Evolutionary conservation across 257 asterid genomes (phyloP).

Genomic region (Rhazya stricta): DNA sequence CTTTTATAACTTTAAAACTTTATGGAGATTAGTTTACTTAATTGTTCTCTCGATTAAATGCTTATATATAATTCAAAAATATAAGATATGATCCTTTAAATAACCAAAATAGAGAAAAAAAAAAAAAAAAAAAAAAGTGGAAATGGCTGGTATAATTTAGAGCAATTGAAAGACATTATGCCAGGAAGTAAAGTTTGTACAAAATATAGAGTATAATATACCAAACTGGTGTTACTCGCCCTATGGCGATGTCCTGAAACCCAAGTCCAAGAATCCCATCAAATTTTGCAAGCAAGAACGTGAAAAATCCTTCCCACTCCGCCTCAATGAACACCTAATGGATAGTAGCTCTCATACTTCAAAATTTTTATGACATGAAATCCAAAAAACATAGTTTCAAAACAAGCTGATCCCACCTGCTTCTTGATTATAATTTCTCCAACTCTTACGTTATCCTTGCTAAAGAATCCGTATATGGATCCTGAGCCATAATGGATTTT

Average conservation of each 20-base stretch:
- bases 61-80: too few species aligned
- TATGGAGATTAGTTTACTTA: too few species aligned
- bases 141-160: too few species aligned
- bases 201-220: constrained; percentile 9
- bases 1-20: too few species aligned
- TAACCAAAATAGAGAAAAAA: too few species aligned
- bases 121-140: not conserved
- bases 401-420: constrained; percentile 20
- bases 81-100: too few species aligned
- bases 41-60: too few species aligned
- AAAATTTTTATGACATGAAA: not conserved
- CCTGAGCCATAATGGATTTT: constrained; percentile 32
- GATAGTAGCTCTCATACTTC: not conserved
- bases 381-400: not conserved
- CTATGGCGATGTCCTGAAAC: constrained; percentile 23
- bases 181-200: not conserved
- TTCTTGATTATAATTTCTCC: constrained; percentile 23
- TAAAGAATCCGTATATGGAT: constrained; percentile 29
- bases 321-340: constrained; percentile 32
- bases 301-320: constrained; percentile 23
- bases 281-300: constrained; percentile 26
- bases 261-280: constrained; percentile 45
- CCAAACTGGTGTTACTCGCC: constrained; percentile 30
- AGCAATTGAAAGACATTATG: not conserved
- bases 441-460: constrained; percentile 26